Base-by-base conservation (phyloP, 208 protist species). In the Leishmania lainsoni region DNA sequence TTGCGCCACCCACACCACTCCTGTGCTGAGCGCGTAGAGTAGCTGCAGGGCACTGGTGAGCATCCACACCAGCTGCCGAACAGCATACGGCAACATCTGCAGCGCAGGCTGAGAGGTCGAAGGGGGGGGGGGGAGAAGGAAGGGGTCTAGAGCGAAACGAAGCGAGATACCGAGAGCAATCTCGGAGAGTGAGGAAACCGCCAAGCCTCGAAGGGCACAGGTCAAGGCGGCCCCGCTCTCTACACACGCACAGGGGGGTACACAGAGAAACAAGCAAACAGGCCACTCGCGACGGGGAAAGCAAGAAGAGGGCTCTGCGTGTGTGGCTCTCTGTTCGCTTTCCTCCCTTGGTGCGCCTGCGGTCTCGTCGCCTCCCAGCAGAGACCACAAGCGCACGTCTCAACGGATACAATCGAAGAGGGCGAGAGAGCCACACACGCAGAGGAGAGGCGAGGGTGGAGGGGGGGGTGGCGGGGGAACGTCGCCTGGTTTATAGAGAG, bases 51-150 rank as follows among this genome's bases (percentile, higher is more conserved):
- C 81, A 26, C 76, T 88, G 52, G 82, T 80, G 61, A 91, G 71
- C 91, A 94, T 91, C 89, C 91, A 94, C 39, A 91, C 70, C 52
- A 91, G 70, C 84, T 94, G 89, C 29, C 81, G 83, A 26, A 92
- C 39, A 6, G 86, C 78, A 66, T 92, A 94, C 12, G 86, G 83
- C 56, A 89, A n/a, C 86, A 89, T 89, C 12, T 56, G 71, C 20
- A 29, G 9, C n/a, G 75, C 26, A 71, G 10, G 66, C 32, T 32
- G 14, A 35, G n/a, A 29, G 59, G 59, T 35, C n/a, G 59, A n/a
- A 3, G n/a, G 3, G n/a, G 9, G n/a, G 3, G n/a, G 9, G 6
- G n/a, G 59, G 10, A 26, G 59, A 10, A n/a, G 9, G 59, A 29
- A 5, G 59, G 9, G 59, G 59, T 2, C 5, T n/a, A 12, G 59